These are phyloP conservation scores for Whalleya microplaca DNA, from an alignment of 2,329 filamentous ascomycete genomes.

Conservation along the genomic window DNA sequence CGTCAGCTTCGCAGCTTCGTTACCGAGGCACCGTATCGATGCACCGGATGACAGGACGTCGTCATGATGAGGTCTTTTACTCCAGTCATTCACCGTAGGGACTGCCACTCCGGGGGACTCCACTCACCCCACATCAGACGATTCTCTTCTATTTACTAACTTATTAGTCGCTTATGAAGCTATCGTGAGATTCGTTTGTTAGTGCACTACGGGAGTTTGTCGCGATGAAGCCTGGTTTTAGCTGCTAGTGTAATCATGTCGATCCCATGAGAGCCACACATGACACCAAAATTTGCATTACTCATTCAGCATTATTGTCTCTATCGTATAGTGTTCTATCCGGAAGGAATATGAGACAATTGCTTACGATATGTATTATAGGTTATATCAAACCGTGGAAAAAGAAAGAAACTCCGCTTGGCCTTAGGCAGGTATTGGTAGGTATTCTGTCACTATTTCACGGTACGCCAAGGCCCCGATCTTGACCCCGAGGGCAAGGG, in stretches of 20 bases:
- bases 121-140: not conserved
- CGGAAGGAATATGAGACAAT: not conserved
- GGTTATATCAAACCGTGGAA: not conserved
- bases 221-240: not conserved
- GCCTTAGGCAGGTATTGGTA: no score
- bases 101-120: not conserved
- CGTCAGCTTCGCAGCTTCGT: no score
- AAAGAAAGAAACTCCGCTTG: not conserved
- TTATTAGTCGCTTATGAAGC: constrained; percentile 7
- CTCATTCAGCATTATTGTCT: not conserved
- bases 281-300: not conserved
- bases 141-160: not conserved
- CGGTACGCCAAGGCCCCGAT: not conserved
- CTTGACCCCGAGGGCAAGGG: not conserved
- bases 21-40: not conserved
- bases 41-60: not conserved
- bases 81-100: no score
- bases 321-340: not conserved
- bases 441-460: not conserved
- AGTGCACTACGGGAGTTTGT: not conserved
- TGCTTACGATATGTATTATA: not conserved
- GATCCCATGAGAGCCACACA: not conserved
- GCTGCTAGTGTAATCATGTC: not conserved
- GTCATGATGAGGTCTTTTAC: not conserved
- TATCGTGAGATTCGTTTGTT: constrained; percentile 4